Base-by-base conservation (phyloP, 768 basidiomycete genomes). In the Lepiota venenata region DNA sequence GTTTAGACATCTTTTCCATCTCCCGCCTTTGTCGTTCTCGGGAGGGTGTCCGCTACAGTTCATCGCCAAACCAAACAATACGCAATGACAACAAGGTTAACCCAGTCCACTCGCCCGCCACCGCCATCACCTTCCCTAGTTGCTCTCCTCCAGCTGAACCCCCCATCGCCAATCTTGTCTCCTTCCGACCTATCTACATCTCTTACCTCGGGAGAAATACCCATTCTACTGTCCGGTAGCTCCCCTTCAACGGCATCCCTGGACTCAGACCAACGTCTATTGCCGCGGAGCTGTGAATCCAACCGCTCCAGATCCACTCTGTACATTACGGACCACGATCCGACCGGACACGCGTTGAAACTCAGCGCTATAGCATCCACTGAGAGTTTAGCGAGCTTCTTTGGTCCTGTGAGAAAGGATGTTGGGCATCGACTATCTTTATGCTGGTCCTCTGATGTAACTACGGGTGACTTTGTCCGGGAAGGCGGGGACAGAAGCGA, bases 201-300 rank as follows among this genome's bases (percentile, higher is more conserved):
- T 4, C 67, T 64, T 58, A 75, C 75, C 25, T 79, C 76, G 32
- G 77, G 74, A 29, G 73, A 78, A 47, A 82, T 84, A 52, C 81
- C 79, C n/a, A 70, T 83, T 37, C 60, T 78, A 55, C 62, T 77
- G 15, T 68, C 80, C 50, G 74, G 77, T 46, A 59, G 66, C 37
- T 60, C 57, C 32, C 66, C 63, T 54, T 36, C 51, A 47, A 47
- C 48, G 52, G 38, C 35, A 47, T 49, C 29, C 22, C 47, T 58
- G 58, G 37, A 49, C 27, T 27, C 46, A 18, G 52, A 29, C 45
- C 47, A 44, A 37, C 36, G 22, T 15, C 38, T 42, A 42, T 54
- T 44, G 48, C 18, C 47, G 42, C 55, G 50, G 55, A 57, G 37
- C 21, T 40, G 27, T 38, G 27, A 50, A 37, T 22, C 47, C 39